A percentile compares a stretch with the other conserved stretches of the same genome.
These are phyloP conservation scores for Breynia disticha DNA, from an alignment of 441 rosid genomes.

Conservation along the genomic window DNA sequence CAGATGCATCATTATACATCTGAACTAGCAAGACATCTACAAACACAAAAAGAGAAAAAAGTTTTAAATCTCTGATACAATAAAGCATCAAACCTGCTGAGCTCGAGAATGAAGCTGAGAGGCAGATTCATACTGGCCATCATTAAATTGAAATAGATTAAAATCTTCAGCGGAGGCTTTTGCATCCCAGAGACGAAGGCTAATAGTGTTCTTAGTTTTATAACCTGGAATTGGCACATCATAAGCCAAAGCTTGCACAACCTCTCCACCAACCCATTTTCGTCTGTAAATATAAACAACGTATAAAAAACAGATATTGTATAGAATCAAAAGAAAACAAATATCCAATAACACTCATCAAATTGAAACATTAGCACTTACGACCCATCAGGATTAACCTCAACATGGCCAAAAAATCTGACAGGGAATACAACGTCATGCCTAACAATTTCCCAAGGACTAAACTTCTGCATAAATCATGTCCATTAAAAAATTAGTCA, in stretches of 20 bases:
- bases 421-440: slow-evolving; percentile 82
- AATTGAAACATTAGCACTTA: slow-evolving; percentile 32
- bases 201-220: slow-evolving; percentile 88
- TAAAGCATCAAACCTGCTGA: slow-evolving; percentile 47
- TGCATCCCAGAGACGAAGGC: slow-evolving; percentile 99
- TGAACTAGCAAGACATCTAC: not conserved
- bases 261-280: slow-evolving; percentile 88
- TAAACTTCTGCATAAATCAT: slow-evolving; percentile 64
- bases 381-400: slow-evolving; percentile 74
- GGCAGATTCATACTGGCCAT: slow-evolving; percentile 93
- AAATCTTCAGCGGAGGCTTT: slow-evolving; percentile 70
- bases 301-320: slow-evolving; percentile 12
- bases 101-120: slow-evolving; percentile 82
- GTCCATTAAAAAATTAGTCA: slow-evolving; percentile 15
- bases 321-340: not conserved
- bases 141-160: slow-evolving; percentile 81
- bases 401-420: slow-evolving; percentile 76
- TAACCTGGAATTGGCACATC: slow-evolving; percentile 98
- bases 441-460: slow-evolving; percentile 99
- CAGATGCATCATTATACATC: not conserved
- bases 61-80: too few relatives aligned
- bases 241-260: slow-evolving; percentile 89
- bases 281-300: slow-evolving; percentile 45
- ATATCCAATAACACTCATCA: not conserved
- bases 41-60: not conserved